These are phyloP conservation scores for Phellinidium pouzarii DNA, from an alignment of 1,284 basidiomycete species.

Conservation along the genomic window DNA sequence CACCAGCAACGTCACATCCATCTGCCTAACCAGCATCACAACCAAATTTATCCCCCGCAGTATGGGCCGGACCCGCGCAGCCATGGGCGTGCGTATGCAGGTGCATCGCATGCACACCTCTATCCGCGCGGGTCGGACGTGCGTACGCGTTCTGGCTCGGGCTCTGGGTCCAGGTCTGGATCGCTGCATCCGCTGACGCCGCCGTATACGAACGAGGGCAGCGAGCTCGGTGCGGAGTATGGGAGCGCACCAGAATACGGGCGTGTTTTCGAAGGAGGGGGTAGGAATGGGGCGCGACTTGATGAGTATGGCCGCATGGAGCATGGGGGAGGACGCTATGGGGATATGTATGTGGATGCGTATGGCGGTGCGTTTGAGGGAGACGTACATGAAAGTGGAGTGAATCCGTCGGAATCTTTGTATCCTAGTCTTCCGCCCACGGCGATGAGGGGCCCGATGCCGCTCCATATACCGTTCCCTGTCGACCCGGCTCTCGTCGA, in stretches of 20 bases:
- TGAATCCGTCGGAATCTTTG: not conserved
- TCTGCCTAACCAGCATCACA: not conserved
- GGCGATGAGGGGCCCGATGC: not conserved
- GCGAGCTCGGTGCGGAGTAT: not conserved
- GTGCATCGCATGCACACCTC: not conserved
- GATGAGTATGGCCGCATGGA: not conserved
- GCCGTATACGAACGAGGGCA: slow-evolving; percentile 12
- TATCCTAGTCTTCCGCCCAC: not conserved
- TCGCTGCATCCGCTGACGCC: slow-evolving; percentile 5
- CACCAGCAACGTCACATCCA: not conserved
- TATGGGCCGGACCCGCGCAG: too few species aligned
- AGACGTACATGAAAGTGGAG: not conserved
- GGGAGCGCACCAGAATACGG: too few species aligned
- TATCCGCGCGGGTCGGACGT: slow-evolving; percentile 20
- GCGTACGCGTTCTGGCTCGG: not conserved
- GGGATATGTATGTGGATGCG: not conserved
- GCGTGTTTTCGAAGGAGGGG: too few species aligned
- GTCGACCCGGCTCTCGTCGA: slow-evolving; percentile 11
- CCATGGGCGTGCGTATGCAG: not conserved
- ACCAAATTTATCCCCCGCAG: not conserved
- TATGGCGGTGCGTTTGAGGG: not conserved
- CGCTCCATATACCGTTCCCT: slow-evolving; percentile 12
- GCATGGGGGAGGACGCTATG: too few species aligned
- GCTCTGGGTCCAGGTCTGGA: too few species aligned
- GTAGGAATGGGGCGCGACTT: not conserved